phyloP scores from a whole-genome alignment of 176 grass and related monocot genomes.

The Miscanthus lutarioriparius region DNA sequence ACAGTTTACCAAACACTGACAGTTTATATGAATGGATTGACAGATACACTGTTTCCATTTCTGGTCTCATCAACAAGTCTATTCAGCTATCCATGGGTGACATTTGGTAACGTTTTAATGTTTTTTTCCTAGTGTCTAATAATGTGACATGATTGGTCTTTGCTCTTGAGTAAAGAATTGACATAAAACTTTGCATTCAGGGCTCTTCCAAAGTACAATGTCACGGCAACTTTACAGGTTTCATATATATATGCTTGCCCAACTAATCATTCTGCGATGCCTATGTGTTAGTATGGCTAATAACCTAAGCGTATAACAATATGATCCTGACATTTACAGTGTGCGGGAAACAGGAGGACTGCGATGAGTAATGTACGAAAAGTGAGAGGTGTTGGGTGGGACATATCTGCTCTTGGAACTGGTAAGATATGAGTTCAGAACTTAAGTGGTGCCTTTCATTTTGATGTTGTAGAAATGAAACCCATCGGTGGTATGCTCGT shows the following conservation, averaged over 20 bases:
- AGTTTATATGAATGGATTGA: constrained; percentile 6
- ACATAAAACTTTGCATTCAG: constrained; percentile 48
- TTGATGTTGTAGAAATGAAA: not conserved
- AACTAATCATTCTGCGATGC: constrained; percentile 17
- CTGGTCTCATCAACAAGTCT: constrained; percentile 70
- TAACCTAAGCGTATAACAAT: not conserved
- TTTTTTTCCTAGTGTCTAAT: constrained; percentile 1
- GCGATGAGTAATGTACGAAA: constrained; percentile 85
- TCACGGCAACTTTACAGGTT: constrained; percentile 93
- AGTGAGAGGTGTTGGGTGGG: constrained; percentile 98
- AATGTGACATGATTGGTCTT: not conserved
- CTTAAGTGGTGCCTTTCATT: not conserved
- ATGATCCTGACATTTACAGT: constrained; percentile 46
- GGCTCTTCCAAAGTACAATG: constrained; percentile 87
- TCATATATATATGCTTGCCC: not conserved
- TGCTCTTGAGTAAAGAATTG: constrained; percentile 30
- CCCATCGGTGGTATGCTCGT: not conserved
- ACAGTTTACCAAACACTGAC: not conserved
- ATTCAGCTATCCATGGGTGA: constrained; percentile 76
- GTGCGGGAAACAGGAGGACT: constrained; percentile 94
- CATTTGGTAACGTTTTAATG: constrained; percentile 62
- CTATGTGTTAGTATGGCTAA: not conserved
- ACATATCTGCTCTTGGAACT: constrained; percentile 87
- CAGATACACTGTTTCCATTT: constrained; percentile 79
- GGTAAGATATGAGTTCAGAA: constrained; percentile 41